phyloP scores from a whole-genome alignment of 2,329 filamentous ascomycete species.

The Fusarium algeriense region DNA sequence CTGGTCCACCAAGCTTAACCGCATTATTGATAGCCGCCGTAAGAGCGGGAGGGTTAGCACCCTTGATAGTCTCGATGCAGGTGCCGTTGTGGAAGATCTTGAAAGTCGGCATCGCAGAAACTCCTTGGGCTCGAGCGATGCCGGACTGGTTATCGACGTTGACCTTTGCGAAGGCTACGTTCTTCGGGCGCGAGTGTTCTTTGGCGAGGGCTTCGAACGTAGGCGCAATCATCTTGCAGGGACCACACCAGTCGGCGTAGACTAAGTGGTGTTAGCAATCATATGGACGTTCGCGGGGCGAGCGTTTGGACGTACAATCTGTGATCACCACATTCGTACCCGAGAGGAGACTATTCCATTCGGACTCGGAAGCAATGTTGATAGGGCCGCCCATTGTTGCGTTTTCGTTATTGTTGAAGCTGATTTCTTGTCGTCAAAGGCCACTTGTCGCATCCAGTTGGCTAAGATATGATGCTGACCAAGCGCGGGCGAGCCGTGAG shows the following conservation, averaged over 20 bases:
- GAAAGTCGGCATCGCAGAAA: conserved; percentile 94
- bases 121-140: conserved; percentile 80
- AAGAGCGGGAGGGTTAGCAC: conserved; percentile 83
- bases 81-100: conserved; percentile 85
- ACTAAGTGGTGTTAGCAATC: conserved; percentile 65
- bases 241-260: conserved; percentile 95
- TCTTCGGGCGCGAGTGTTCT: conserved; percentile 82
- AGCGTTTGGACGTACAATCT: conserved; percentile 75
- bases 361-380: conserved; percentile 72
- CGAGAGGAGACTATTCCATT: conserved; percentile 79
- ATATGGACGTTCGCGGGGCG: neutral
- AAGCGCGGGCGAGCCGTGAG: conserved; percentile 23
- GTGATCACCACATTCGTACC: conserved; percentile 85
- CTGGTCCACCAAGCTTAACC: conserved; percentile 63
- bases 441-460: conserved; percentile 39
- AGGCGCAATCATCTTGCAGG: conserved; percentile 92
- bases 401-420: conserved; percentile 23
- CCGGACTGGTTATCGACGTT: conserved; percentile 87
- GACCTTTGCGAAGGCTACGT: conserved; percentile 91
- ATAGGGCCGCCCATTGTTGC: conserved; percentile 61
- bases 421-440: conserved; percentile 24
- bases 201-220: conserved; percentile 86
- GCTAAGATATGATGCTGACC: conserved; percentile 36
- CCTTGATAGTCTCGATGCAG: conserved; percentile 80
- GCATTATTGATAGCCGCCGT: conserved; percentile 81